Evolutionary conservation across 1,139 yeast species (phyloP).

Genomic region (Hemisphaericaspora xylanilytica): DNA sequence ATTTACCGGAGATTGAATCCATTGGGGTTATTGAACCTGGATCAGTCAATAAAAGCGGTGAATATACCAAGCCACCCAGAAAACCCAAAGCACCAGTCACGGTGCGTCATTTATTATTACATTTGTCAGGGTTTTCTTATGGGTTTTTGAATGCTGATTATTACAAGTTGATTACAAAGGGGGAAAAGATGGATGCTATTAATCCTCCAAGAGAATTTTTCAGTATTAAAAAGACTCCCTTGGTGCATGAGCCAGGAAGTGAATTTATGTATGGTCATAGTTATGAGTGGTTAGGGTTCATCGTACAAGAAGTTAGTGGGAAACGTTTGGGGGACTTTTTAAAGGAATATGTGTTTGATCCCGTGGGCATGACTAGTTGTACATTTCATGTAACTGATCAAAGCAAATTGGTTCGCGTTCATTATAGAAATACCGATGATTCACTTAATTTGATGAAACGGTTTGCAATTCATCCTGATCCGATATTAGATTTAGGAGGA

Average conservation of each 20-base stretch:
- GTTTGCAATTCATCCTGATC: conserved; percentile 22
- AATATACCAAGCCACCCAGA: conserved; percentile 27
- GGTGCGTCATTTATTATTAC: conserved; percentile 46
- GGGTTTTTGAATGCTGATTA: conserved; percentile 38
- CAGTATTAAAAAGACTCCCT: conserved; percentile 34
- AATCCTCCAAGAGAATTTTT: conserved; percentile 29
- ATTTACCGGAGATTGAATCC: conserved; percentile 41
- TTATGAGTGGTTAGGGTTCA: conserved; percentile 53
- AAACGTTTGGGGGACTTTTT: conserved; percentile 41
- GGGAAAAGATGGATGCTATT: conserved; percentile 20
- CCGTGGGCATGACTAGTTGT: conserved; percentile 41
- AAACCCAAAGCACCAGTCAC: conserved; percentile 41
- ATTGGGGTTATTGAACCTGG: conserved; percentile 41
- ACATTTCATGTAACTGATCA: conserved; percentile 33
- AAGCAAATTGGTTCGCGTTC: conserved; percentile 26
- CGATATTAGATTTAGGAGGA: conserved; percentile 47
- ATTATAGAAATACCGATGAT: conserved; percentile 21
- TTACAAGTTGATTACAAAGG: conserved; percentile 19
- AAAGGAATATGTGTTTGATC: conserved; percentile 38
- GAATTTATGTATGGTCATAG: conserved; percentile 51
- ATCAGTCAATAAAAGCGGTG: conserved; percentile 31
- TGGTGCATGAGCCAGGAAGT: conserved; percentile 53
- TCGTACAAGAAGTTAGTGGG: conserved; percentile 45
- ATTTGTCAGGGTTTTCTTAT: conserved; percentile 53
- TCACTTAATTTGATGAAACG: conserved; percentile 16